Evolutionary conservation across 176 grass and related monocot species (phyloP), one percentile per base, ranked within the genome.

Genomic region (Hordeum marinum): DNA sequence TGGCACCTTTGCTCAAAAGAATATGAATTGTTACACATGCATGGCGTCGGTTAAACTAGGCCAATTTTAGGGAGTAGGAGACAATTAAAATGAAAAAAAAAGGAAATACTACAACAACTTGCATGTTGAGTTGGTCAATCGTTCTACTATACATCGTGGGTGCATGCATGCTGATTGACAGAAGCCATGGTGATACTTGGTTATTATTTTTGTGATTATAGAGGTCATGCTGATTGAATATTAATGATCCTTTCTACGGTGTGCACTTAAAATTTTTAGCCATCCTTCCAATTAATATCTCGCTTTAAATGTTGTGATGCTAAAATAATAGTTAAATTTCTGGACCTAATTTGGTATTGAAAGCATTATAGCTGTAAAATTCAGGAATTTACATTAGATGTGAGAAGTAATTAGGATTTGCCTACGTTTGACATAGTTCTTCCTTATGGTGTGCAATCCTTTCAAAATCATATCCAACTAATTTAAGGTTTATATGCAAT

Each of bases 21-120:
- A 68, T 21, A 80, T 11, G 79, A 86, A 75, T 41, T 80, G 34
- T 60, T 67, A 32, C 74, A 67, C 80, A 83, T 79, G 67, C 80
- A 83, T 83, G 84, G 80, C 21, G 21, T 79, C 46, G 43, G 78
- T 72, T 63, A 82, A 78, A 63, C 41, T 24, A 77, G 57, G 41
- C 27, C 43, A 40, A 75, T 40, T 50, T 17, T 60, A 25, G 42
- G 60, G 46, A 79, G 17, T 5, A 25, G 25, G 41, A 74, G 83
- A 81, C 60, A 25, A 57, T 41, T 82, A 43, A 67, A 78, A 65
- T 86, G 39, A 81, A 29, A 37, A 67, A 67, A 52, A 36, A 63
- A 77, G 8, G 13, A 76, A 42, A 40, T 69, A 15, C 32, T 76
- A 23, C 62, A 52, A 76, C 81, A 24, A 80, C 23, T 36, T 75